These are phyloP conservation scores for Scolecobasidium constrictum DNA, from an alignment of 2,329 filamentous ascomycete genomes.

Conservation along the genomic window DNA sequence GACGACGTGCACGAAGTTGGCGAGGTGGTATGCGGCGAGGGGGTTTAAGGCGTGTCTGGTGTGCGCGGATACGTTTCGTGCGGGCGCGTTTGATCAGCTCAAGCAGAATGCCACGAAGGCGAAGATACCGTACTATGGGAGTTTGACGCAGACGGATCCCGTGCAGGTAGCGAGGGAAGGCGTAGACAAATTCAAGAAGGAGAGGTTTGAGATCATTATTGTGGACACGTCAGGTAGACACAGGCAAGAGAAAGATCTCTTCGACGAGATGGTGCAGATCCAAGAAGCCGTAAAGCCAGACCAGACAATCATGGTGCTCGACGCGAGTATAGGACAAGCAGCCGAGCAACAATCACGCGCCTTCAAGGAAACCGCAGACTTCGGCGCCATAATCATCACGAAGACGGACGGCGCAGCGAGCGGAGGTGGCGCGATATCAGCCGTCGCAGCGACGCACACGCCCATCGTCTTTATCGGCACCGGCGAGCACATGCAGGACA, in stretches of 20 bases:
- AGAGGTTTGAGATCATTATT: conserved; percentile 95
- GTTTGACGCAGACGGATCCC: conserved; percentile 90
- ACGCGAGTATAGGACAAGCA: conserved; percentile 91
- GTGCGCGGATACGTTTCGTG: conserved; percentile 96
- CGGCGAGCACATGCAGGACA: conserved; percentile 90
- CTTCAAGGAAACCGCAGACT: conserved; percentile 95
- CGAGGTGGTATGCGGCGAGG: conserved; percentile 84
- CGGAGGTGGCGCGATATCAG: conserved; percentile 93
- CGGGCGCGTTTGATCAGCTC: conserved; percentile 94
- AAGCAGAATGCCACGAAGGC: conserved; percentile 99
- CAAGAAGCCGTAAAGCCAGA: conserved; percentile 82
- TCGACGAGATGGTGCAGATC: conserved; percentile 97
- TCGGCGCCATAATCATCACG: conserved; percentile 97
- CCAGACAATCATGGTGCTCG: conserved; percentile 97
- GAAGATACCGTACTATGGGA: conserved; percentile 98
- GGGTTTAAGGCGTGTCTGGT: conserved; percentile 91
- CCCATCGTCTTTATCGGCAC: conserved; percentile 98
- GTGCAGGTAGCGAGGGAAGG: conserved; percentile 88
- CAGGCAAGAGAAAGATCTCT: conserved; percentile 86
- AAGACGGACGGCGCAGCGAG: conserved; percentile 95
- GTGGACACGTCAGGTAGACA: conserved; percentile 95
- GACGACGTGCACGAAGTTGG: conserved; percentile 94
- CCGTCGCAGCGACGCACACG: conserved; percentile 89
- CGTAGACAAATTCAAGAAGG: conserved; percentile 98
- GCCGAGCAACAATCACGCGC: conserved; percentile 90